Percentiles rank a stretch among this genome's conserved stretches.
phyloP scores from a whole-genome alignment of 75 land plant species.

The Pinus albicaulis region DNA sequence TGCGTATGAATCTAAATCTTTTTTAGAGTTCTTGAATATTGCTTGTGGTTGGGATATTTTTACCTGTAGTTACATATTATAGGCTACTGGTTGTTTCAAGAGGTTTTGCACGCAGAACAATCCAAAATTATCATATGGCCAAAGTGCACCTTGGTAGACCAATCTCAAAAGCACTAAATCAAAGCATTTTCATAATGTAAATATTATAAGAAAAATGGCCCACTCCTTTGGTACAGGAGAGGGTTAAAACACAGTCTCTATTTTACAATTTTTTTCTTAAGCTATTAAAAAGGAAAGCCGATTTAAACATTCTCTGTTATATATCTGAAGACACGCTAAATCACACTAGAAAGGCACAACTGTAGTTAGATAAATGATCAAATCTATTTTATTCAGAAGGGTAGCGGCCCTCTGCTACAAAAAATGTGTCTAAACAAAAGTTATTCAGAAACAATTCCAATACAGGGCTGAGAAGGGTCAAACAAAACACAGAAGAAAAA shows the following conservation, averaged over 20 bases:
- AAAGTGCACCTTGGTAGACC: neutral
- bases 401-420: constrained; percentile 3
- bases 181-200: neutral
- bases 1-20: no score
- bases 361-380: neutral
- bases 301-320: neutral
- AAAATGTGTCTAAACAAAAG: constrained; percentile 8
- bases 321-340: neutral
- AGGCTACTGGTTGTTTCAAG: no score
- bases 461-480: constrained; percentile 5
- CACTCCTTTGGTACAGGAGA: neutral
- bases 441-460: constrained; percentile 5
- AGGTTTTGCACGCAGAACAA: no score
- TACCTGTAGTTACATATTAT: no score
- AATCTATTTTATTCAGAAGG: constrained; percentile 9
- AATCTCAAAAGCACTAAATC: neutral
- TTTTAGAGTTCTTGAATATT: no score
- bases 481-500: constrained; percentile 8
- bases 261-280: neutral
- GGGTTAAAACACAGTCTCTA: neutral
- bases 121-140: neutral
- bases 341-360: neutral
- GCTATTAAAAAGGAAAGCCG: no score
- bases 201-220: neutral
- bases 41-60: no score